These are phyloP conservation scores for Diophrys appendiculata DNA, from an alignment of 73 alveolate genomes.

Conservation along the genomic window DNA sequence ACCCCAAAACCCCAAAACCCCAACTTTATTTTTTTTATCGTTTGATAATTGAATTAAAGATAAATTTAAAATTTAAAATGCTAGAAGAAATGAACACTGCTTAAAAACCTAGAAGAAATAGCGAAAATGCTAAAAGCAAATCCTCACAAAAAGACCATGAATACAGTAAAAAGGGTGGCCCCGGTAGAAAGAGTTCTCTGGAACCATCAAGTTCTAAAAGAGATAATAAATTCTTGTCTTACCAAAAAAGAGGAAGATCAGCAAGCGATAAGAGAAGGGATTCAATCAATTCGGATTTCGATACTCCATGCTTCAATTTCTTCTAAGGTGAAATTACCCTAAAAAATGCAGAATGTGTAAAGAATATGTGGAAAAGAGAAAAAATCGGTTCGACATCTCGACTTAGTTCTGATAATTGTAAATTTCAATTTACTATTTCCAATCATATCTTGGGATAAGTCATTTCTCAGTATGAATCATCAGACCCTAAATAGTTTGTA, in stretches of 20 bases:
- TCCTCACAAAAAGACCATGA: neutral
- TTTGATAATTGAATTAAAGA: neutral
- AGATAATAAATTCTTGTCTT: neutral
- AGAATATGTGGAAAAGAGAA: constrained; percentile 10
- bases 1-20: no score
- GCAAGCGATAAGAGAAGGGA: neutral
- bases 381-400: neutral
- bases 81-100: neutral
- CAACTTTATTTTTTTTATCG: neutral
- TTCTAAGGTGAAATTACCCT: neutral
- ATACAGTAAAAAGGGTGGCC: neutral
- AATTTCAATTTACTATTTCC: neutral
- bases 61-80: neutral
- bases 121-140: neutral
- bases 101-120: neutral
- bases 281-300: neutral
- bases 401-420: neutral
- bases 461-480: neutral
- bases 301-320: neutral
- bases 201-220: neutral
- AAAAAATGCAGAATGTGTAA: neutral
- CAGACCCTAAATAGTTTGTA: neutral
- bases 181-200: neutral
- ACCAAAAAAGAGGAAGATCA: neutral
- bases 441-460: neutral